Conservation (phyloP, 352 stramenopile genomes). For the Phytopythium montanum region DNA sequence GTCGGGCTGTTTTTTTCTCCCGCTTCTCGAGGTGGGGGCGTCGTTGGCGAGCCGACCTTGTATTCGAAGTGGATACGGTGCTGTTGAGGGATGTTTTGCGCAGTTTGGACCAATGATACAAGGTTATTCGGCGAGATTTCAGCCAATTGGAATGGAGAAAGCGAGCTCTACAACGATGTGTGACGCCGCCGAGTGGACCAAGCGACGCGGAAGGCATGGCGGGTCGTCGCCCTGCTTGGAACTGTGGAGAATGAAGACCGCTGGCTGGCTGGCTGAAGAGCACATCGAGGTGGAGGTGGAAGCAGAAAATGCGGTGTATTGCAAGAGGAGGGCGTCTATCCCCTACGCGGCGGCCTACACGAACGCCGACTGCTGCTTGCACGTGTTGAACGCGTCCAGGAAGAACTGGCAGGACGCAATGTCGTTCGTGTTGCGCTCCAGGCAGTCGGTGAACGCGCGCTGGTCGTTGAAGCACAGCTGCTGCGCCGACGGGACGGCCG, state of each 20-base stretch:
- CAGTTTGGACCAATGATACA: neutral
- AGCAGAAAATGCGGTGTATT: too few relatives aligned
- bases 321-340: too few relatives aligned
- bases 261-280: too few relatives aligned
- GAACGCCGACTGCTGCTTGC: conserved; percentile 71
- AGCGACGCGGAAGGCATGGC: neutral
- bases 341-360: conserved; percentile 22
- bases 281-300: too few relatives aligned
- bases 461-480: conserved; percentile 55
- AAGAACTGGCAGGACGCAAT: conserved; percentile 84
- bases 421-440: conserved; percentile 75
- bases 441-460: conserved; percentile 78
- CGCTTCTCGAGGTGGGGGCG: neutral
- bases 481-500: conserved; percentile 11
- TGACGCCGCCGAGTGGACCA: neutral
- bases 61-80: too few relatives aligned
- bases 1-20: neutral
- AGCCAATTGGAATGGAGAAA: neutral
- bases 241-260: too few relatives aligned
- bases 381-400: conserved; percentile 77
- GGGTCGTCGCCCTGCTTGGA: too few relatives aligned
- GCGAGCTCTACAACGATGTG: too few relatives aligned
- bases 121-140: neutral
- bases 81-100: neutral
- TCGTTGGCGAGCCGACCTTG: too few relatives aligned